Evolutionary conservation across 2,329 filamentous ascomycete species (phyloP), one percentile per base, ranked within the genome.

Genomic region (Neophaeococcomyces aloes): DNA sequence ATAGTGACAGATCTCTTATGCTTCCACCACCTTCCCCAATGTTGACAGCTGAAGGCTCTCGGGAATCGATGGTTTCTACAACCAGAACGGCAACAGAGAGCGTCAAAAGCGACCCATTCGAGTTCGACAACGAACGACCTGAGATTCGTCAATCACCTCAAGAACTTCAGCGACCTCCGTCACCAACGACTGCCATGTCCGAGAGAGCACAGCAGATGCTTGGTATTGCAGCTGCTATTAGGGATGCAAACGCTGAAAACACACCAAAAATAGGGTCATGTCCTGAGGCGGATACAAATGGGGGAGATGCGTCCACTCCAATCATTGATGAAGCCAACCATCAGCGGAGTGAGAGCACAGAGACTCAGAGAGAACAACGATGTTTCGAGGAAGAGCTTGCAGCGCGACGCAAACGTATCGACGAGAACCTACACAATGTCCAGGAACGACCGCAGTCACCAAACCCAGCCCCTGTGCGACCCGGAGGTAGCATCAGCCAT

Each of bases 1-100:
- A 81, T 50, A 96, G 89, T 64, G 81, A 81, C 46, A 74, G 78
- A 11, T 96, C 89, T 1, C 93, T 86, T 0, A 71, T 91, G 19
- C 86, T 86, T 53, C 77, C 75, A 19, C 65, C 65, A 44, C 65
- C 63, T 18, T 67, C 67, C 7, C 65, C 61, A 31, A 64, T 49
- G n/a, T 39, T 29, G 30, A 33, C 44, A 32, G 14, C 29, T 23
- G n/a, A 38, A 37, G 15, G 37, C 29, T 54, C 15, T 43, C 62
- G 29, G 52, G 51, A 3, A 50, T 69, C 21, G 55, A 61, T 33
- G 48, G 56, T 59, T n/a, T 56, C 54, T 29, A 54, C 54, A 27
- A 47, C 56, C 18, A 49, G 64, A 23, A 68, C 64, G 8, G 61
- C 64, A 17, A 64, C 71, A 0, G 66, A 61, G 30, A 70, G 70